Evolutionary conservation across 106 monocot genomes (phyloP), one percentile per base, ranked within the genome.

Genomic region (Apostasia ramifera): DNA sequence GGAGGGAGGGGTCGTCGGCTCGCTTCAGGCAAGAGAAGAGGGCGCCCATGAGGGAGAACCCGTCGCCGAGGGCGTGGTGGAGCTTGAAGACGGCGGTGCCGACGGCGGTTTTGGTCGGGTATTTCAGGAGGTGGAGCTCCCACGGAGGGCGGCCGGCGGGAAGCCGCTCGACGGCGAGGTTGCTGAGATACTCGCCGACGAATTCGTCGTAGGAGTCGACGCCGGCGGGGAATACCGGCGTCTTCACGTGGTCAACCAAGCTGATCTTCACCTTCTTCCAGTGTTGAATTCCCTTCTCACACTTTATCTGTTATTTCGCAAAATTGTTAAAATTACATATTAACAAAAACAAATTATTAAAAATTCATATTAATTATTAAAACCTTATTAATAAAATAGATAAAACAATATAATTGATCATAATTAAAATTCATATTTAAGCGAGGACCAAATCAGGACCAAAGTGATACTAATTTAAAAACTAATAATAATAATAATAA

Each of bases 51-150:
- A 91, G 83, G 10, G 91, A 86, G 74, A 79, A 87, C 40, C 91
- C 91, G 42, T 91, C 91, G 6, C 91, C 91, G 2, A 91, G 76
- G 0, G 91, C 72, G 41, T 91, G 91, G 77, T 91, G 91, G 15
- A 91, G 81, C 84, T 80, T 86, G 84, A 87, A 91, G 13, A 91
- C 79, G 6, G 84, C 12, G 9, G 81, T 76, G 8, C 84, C 91
- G 43, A 10, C 61, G 8, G 66, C 69, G 9, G 44, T 67, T 43
- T 55, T 80, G 3, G 90, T 90, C 2, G 90, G 86, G 59, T 83
- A 90, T 71, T 90, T 90, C 64, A 90, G 74, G 41, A 84, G 66
- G 70, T 91, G 84, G 8, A 91, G 45, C 57, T 80, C 79, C 91
- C 91, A 91, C 55, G 85, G 65, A 1, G 91, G 91, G 44, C 61